phyloP scores from a whole-genome alignment of 1,284 basidiomycete species.

The Cutaneotrichosporon dermatis region DNA sequence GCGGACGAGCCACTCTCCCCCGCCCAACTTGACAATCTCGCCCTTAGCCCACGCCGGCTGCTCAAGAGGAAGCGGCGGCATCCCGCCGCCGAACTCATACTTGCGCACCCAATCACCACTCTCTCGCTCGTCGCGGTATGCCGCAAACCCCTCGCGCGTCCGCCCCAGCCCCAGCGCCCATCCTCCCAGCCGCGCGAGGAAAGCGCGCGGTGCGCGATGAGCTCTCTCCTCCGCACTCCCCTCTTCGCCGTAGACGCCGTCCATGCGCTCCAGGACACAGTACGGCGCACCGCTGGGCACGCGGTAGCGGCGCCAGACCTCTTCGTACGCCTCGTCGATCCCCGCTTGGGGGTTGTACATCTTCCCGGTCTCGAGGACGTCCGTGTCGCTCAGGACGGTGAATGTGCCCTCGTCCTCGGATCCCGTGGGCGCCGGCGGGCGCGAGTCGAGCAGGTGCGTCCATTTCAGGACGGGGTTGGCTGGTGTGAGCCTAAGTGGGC shows the following conservation, averaged over 20 bases:
- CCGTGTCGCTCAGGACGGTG: constrained; percentile 25
- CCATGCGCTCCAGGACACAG: constrained; percentile 18
- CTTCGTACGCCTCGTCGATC: constrained; percentile 27
- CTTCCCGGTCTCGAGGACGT: constrained; percentile 30
- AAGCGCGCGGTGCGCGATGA: neutral
- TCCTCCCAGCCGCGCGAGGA: constrained; percentile 12
- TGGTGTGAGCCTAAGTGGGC: neutral
- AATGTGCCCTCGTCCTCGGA: constrained; percentile 31
- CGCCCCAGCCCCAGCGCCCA: constrained; percentile 11
- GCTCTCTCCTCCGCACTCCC: neutral
- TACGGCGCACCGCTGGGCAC: constrained; percentile 6
- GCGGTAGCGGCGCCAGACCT: constrained; percentile 30
- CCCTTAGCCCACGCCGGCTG: too few relatives aligned
- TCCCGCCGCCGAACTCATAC: constrained; percentile 4
- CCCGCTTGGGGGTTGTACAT: constrained; percentile 36
- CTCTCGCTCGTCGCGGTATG: constrained; percentile 11
- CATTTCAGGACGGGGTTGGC: constrained; percentile 28
- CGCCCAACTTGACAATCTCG: too few relatives aligned
- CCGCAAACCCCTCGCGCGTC: constrained; percentile 2
- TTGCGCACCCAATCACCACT: neutral
- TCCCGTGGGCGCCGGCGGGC: constrained; percentile 11
- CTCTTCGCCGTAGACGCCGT: neutral
- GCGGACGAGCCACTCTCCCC: too few relatives aligned
- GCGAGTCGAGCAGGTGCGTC: constrained; percentile 34
- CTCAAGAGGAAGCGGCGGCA: too few relatives aligned